Evolutionary conservation across 805 yeast species (phyloP).

Genomic region (Wickerhamomyces canadensis): DNA sequence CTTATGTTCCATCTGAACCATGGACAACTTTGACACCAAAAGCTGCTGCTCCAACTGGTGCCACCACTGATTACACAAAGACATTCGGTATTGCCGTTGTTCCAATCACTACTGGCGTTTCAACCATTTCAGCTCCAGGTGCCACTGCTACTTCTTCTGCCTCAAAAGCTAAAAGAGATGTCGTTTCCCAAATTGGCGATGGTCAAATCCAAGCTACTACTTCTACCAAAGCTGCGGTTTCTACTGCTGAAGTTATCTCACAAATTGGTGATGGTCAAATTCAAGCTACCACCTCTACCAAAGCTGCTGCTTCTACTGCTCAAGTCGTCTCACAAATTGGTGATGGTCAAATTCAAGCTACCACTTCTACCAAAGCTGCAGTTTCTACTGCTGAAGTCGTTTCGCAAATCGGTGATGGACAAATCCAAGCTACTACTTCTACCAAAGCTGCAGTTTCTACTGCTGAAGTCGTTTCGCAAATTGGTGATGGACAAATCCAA

Average conservation of each 20-base stretch:
- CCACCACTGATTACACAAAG: constrained; percentile 47
- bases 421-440: constrained; percentile 32
- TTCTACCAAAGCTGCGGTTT: constrained; percentile 29
- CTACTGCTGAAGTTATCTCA: constrained; percentile 41
- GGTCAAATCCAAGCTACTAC: constrained; percentile 28
- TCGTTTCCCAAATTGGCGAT: constrained; percentile 53
- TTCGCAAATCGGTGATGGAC: constrained; percentile 26
- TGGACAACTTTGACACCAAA: constrained; percentile 71
- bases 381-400: constrained; percentile 22
- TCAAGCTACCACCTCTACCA: constrained; percentile 36
- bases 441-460: constrained; percentile 32
- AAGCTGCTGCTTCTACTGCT: constrained; percentile 23
- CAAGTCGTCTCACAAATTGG: constrained; percentile 23
- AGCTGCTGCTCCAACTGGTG: constrained; percentile 46
- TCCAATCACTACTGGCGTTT: constrained; percentile 30
- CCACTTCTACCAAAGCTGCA: constrained; percentile 29
- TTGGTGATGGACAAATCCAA: constrained; percentile 46
- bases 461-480: constrained; percentile 15
- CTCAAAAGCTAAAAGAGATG: constrained; percentile 32
- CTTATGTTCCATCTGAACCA: constrained; percentile 59
- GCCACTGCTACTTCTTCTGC: constrained; percentile 28
- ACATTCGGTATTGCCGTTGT: constrained; percentile 67
- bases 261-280: constrained; percentile 45
- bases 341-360: constrained; percentile 29
- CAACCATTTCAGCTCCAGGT: constrained; percentile 16